These are phyloP conservation scores for Kwoniella sp. DNA, from an alignment of 768 basidiomycete genomes.

Conservation along the genomic window DNA sequence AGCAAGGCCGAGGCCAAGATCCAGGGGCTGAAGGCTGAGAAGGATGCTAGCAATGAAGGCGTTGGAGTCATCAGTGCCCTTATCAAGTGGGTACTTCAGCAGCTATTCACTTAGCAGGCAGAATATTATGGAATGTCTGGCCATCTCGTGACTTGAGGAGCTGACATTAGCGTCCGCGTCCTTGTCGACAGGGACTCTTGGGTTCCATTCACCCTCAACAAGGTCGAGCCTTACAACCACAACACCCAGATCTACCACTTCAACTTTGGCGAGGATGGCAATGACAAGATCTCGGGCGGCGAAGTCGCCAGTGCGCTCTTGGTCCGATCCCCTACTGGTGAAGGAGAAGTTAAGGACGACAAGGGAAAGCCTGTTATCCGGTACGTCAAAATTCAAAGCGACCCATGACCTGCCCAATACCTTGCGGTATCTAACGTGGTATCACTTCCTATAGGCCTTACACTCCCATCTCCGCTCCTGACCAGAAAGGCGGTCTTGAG, in stretches of 20 bases:
- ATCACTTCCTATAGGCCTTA: slow-evolving; percentile 63
- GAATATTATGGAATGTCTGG: too few species aligned
- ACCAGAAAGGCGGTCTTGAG: slow-evolving; percentile 72
- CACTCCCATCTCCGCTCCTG: slow-evolving; percentile 82
- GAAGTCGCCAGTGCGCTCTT: slow-evolving; percentile 60
- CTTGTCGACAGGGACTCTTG: slow-evolving; percentile 43
- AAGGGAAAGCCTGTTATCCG: slow-evolving; percentile 87
- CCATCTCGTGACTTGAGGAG: not conserved
- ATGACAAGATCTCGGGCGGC: slow-evolving; percentile 45
- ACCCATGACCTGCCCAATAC: not conserved
- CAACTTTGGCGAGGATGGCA: slow-evolving; percentile 63
- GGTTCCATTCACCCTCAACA: slow-evolving; percentile 76
- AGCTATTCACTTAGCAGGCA: too few species aligned
- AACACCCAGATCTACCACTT: slow-evolving; percentile 84
- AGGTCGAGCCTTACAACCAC: slow-evolving; percentile 82
- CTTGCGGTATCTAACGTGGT: not conserved
- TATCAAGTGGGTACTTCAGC: slow-evolving; percentile 24
- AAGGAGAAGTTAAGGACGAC: slow-evolving; percentile 40
- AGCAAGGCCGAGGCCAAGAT: slow-evolving; percentile 22
- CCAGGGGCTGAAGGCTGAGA: slow-evolving; percentile 19
- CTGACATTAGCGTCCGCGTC: slow-evolving; percentile 4
- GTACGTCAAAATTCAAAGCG: slow-evolving; percentile 22
- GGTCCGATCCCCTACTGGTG: slow-evolving; percentile 64
- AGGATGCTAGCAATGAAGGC: slow-evolving; percentile 17
- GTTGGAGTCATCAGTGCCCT: slow-evolving; percentile 16